A percentile compares a stretch with the other conserved stretches of the same genome.
phyloP scores from a whole-genome alignment of 2,329 filamentous ascomycete species.

The Monosporascus cannonballus region DNA sequence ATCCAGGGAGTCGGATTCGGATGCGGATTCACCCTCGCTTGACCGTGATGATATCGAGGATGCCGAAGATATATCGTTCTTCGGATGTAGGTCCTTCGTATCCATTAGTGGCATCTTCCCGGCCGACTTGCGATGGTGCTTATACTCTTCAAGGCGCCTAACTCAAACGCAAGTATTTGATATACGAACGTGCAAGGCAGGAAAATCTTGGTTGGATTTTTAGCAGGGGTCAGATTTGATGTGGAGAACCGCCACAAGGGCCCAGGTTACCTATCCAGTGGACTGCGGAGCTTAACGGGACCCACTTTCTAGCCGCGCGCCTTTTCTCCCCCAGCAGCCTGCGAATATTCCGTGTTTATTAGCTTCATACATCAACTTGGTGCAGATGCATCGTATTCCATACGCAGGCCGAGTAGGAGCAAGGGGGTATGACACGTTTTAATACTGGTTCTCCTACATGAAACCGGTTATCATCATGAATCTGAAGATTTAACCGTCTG shows the following conservation, averaged over 20 bases:
- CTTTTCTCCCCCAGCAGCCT: not conserved
- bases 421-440: no score
- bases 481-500: no score
- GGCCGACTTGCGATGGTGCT: not conserved
- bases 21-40: constrained; percentile 11
- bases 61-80: constrained; percentile 12
- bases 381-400: no score
- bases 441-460: no score
- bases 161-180: no score
- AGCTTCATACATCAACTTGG: no score
- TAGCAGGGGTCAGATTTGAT: not conserved
- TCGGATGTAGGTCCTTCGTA: constrained; percentile 8
- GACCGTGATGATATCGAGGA: constrained; percentile 7
- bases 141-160: no score
- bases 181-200: no score
- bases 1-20: constrained; percentile 43
- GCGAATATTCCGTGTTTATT: no score
- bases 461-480: no score
- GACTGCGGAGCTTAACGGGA: not conserved
- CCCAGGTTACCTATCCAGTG: not conserved
- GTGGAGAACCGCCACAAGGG: not conserved
- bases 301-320: not conserved
- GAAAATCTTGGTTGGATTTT: not conserved
- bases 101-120: constrained; percentile 10
- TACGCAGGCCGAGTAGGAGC: no score